phyloP scores from a whole-genome alignment of 176 grass and related monocot species.

The Neostapfia colusana region DNA sequence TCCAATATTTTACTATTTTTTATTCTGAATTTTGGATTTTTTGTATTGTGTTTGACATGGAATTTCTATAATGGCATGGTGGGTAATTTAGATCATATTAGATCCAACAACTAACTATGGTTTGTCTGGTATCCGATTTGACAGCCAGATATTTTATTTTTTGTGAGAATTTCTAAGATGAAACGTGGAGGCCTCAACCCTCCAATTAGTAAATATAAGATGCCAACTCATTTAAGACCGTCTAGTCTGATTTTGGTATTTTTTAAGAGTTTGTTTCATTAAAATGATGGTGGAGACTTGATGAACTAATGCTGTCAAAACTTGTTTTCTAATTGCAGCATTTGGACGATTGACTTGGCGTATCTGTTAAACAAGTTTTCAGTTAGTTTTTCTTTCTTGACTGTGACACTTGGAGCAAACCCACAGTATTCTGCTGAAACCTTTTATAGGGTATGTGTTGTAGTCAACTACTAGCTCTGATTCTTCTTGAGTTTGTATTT shows the following conservation, averaged over 20 bases:
- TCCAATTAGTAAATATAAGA: too few species aligned
- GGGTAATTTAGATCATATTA: too few species aligned
- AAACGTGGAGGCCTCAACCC: too few species aligned
- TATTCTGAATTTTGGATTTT: too few species aligned
- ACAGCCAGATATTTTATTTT: too few species aligned
- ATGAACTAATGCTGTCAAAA: not conserved
- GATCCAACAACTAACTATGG: too few species aligned
- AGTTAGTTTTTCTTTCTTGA: slow-evolving; percentile 83
- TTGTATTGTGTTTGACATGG: too few species aligned
- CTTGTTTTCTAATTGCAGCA: slow-evolving; percentile 44
- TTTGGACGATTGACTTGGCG: slow-evolving; percentile 92
- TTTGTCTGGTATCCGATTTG: too few species aligned
- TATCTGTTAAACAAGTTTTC: slow-evolving; percentile 84
- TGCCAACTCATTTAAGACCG: not conserved
- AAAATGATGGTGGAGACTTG: not conserved
- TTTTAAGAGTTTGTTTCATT: not conserved
- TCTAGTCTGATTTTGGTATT: not conserved
- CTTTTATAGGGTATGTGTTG: slow-evolving; percentile 71
- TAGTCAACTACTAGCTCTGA: not conserved
- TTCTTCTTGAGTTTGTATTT: slow-evolving; percentile 4
- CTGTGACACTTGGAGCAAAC: slow-evolving; percentile 88
- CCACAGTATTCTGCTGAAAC: slow-evolving; percentile 79
- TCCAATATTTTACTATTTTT: too few species aligned
- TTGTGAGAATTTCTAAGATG: too few species aligned
- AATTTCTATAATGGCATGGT: too few species aligned